phyloP scores from a whole-genome alignment of 768 basidiomycete species.

The Grammothele lineata region DNA sequence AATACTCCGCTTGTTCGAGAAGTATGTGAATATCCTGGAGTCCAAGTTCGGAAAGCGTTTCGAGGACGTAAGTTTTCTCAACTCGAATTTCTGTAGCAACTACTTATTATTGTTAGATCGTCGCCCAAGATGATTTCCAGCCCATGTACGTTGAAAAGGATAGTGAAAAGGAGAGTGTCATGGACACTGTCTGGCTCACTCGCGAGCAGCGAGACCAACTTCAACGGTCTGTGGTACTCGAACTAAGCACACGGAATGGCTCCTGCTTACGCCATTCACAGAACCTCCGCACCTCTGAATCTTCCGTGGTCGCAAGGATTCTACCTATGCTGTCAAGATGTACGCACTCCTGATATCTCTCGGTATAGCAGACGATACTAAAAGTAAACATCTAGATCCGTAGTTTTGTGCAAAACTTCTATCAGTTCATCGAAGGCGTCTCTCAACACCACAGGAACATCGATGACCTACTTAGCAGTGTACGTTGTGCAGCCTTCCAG shows the following conservation, averaged over 20 bases:
- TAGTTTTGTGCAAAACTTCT: conserved; percentile 89
- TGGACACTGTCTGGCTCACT: conserved; percentile 82
- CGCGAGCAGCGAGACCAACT: conserved; percentile 61
- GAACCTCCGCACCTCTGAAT: conserved; percentile 59
- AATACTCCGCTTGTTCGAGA: conserved; percentile 85
- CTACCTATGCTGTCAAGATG: conserved; percentile 90
- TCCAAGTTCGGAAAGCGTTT: conserved; percentile 77
- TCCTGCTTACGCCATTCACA: conserved; percentile 30
- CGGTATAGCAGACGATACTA: background rate
- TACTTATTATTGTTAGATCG: conserved; percentile 48
- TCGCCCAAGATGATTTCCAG: conserved; percentile 82
- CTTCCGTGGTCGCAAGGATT: conserved; percentile 97
- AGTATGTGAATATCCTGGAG: conserved; percentile 80
- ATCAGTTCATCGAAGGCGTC: conserved; percentile 94
- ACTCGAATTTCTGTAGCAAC: background rate
- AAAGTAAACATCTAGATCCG: conserved; percentile 70
- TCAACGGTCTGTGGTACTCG: background rate
- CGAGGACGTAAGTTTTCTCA: conserved; percentile 54
- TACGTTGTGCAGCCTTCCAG: too few species aligned
- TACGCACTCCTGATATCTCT: conserved; percentile 30
- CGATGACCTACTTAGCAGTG: conserved; percentile 88
- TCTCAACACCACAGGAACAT: conserved; percentile 88
- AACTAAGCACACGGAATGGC: background rate
- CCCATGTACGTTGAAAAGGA: conserved; percentile 71
- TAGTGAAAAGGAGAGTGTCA: conserved; percentile 64